Percentiles rank a stretch among this genome's conserved stretches.
These are phyloP conservation scores for Globisporangium takayamanum DNA, from an alignment of 352 stramenopile species.

Conservation along the genomic window DNA sequence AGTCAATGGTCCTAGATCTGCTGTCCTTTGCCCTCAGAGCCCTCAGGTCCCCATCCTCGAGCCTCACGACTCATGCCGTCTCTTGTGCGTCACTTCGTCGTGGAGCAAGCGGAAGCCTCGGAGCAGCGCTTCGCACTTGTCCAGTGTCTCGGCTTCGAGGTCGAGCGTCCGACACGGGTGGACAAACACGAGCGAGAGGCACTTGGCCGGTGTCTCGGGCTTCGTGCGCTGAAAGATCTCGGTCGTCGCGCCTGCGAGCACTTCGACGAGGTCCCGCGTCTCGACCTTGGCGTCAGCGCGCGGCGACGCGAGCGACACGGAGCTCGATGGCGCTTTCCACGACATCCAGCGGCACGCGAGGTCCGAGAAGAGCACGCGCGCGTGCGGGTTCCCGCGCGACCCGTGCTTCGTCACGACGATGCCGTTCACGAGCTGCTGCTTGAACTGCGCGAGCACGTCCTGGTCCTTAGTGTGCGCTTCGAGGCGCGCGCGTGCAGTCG, in stretches of 20 bases:
- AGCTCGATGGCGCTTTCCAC: conserved; percentile 33
- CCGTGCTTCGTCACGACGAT: conserved; percentile 56
- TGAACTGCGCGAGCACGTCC: conserved; percentile 44
- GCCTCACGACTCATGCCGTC: conserved; percentile 7
- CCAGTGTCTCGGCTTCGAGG: conserved; percentile 45
- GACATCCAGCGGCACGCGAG: conserved; percentile 51
- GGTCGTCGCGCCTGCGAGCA: conserved; percentile 38
- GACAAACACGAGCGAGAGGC: conserved; percentile 67
- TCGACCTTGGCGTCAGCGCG: conserved; percentile 42
- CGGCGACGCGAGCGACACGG: conserved; percentile 24
- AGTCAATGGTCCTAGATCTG: not conserved
- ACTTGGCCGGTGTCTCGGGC: conserved; percentile 26
- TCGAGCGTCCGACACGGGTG: conserved; percentile 67
- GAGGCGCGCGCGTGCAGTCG: conserved; percentile 15
- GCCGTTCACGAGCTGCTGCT: conserved; percentile 41
- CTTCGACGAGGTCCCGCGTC: conserved; percentile 42
- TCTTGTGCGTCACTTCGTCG: conserved; percentile 34
- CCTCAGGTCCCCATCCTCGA: not conserved
- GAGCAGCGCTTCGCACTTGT: conserved; percentile 37
- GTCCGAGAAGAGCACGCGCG: conserved; percentile 50
- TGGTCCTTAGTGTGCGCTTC: conserved; percentile 31
- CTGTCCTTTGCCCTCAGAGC: no score
- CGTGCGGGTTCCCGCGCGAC: conserved; percentile 33
- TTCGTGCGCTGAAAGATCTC: conserved; percentile 38
- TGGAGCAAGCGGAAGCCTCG: conserved; percentile 55